Percentiles rank a stretch among this genome's conserved stretches.
Evolutionary conservation across 169 alveolate genomes (phyloP).

Genomic region (Plasmodium gaboni): DNA sequence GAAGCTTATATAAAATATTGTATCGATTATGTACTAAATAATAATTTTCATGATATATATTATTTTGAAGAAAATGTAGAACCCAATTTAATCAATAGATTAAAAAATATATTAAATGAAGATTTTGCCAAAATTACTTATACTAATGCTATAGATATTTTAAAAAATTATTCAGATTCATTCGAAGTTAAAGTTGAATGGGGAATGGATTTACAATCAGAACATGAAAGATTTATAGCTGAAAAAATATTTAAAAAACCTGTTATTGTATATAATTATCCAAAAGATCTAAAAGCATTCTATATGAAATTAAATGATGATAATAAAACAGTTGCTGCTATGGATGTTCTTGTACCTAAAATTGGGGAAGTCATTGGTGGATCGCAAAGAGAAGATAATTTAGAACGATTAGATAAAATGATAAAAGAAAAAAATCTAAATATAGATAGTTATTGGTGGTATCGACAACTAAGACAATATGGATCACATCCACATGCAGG

Average conservation of each 20-base stretch:
- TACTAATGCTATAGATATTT: conserved; percentile 96
- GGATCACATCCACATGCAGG: conserved; percentile 99
- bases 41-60: conserved; percentile 93
- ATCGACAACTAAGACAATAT: conserved; percentile 93
- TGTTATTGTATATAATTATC: conserved; percentile 97
- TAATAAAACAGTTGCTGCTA: conserved; percentile 96
- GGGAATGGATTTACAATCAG: conserved; percentile 98
- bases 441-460: conserved; percentile 92
- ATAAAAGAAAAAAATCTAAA: conserved; percentile 92
- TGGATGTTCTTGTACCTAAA: conserved; percentile 98
- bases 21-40: conserved; percentile 92
- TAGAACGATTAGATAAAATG: conserved; percentile 92
- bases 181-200: conserved; percentile 88
- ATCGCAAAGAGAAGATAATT: conserved; percentile 98
- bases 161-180: conserved; percentile 82
- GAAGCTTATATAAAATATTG: conserved; percentile 97
- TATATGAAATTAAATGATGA: conserved; percentile 96
- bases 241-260: conserved; percentile 97
- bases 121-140: conserved; percentile 96
- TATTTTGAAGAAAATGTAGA: conserved; percentile 92
- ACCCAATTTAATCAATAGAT: conserved; percentile 92
- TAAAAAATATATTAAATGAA: conserved; percentile 89
- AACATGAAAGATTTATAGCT: conserved; percentile 97
- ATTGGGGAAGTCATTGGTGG: conserved; percentile 99
- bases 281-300: conserved; percentile 97